Evolutionary conservation across 345 rosid genomes (phyloP).

Genomic region (Capsella bursapastoris): DNA sequence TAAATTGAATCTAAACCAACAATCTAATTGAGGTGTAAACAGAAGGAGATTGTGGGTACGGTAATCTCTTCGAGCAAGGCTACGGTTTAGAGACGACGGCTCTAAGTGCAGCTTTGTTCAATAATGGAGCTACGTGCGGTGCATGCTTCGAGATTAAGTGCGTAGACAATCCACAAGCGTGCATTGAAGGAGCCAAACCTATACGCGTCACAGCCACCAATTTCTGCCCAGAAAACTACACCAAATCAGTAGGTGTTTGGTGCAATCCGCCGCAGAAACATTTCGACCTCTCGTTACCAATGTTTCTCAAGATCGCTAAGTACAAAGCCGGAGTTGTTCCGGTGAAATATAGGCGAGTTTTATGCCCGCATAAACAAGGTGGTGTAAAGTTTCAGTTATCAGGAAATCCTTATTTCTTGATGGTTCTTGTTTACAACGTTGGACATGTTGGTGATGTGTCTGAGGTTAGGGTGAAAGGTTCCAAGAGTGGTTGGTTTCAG

Average conservation of each 20-base stretch:
- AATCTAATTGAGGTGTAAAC: neutral
- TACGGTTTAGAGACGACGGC: slow-evolving; percentile 91
- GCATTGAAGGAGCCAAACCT: slow-evolving; percentile 45
- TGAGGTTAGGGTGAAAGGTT: slow-evolving; percentile 30
- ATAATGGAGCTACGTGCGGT: slow-evolving; percentile 76
- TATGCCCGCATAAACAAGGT: slow-evolving; percentile 2
- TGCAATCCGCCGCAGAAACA: slow-evolving; percentile 54
- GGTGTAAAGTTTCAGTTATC: slow-evolving; percentile 26
- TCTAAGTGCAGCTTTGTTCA: slow-evolving; percentile 79
- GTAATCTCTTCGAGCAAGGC: slow-evolving; percentile 76
- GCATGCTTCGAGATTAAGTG: slow-evolving; percentile 63
- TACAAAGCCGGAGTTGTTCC: slow-evolving; percentile 49
- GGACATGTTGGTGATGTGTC: slow-evolving; percentile 19
- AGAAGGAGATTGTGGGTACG: slow-evolving; percentile 96
- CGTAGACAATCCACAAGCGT: slow-evolving; percentile 51
- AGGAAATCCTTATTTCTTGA: slow-evolving; percentile 34
- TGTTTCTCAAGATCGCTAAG: slow-evolving; percentile 46
- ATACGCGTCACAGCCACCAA: slow-evolving; percentile 62
- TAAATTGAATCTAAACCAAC: neutral
- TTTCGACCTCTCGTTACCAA: slow-evolving; percentile 47
- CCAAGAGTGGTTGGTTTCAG: slow-evolving; percentile 24
- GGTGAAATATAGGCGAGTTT: slow-evolving; percentile 39
- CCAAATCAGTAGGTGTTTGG: slow-evolving; percentile 28
- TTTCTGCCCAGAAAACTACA: slow-evolving; percentile 51
- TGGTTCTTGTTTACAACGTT: slow-evolving; percentile 30